Conservation (phyloP, 257 asterid species). For the Jacaranda mimosifolia region DNA sequence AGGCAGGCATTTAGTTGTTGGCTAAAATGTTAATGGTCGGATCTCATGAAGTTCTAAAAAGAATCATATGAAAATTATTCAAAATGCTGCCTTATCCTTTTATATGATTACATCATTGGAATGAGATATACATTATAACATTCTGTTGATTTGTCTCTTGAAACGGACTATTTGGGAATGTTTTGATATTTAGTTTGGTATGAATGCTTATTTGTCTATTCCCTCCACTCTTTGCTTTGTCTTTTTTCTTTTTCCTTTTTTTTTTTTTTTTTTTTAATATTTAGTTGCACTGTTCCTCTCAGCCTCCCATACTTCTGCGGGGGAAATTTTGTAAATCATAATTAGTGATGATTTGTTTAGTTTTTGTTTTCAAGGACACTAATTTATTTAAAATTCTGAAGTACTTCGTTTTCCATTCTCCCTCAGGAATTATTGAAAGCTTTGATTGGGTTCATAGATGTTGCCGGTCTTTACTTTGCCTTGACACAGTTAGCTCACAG, state of each 20-base stretch:
- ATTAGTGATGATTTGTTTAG: too few species aligned
- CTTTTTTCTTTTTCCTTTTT: too few species aligned
- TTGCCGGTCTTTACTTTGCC: too few species aligned
- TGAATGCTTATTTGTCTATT: neutral
- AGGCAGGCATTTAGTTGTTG: neutral
- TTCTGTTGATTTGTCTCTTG: neutral
- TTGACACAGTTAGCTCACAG: constrained; percentile 95
- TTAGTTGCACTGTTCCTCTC: neutral
- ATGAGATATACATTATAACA: neutral
- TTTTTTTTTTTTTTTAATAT: too few species aligned
- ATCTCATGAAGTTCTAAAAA: neutral
- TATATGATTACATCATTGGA: neutral
- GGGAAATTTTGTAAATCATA: neutral
- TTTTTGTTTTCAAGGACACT: too few species aligned
- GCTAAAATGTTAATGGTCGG: neutral
- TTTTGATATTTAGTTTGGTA: neutral
- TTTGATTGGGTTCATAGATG: too few species aligned
- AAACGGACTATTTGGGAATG: neutral
- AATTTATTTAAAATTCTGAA: too few species aligned
- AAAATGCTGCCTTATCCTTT: neutral
- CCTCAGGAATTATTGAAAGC: constrained; percentile 92
- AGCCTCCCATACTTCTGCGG: neutral
- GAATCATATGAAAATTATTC: neutral
- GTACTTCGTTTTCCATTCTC: constrained; percentile 5
- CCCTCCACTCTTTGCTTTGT: neutral